A percentile compares a stretch with the other conserved stretches of the same genome.
phyloP scores from a whole-genome alignment of 495 filamentous ascomycete species.

The Aspergillus indologenus region DNA sequence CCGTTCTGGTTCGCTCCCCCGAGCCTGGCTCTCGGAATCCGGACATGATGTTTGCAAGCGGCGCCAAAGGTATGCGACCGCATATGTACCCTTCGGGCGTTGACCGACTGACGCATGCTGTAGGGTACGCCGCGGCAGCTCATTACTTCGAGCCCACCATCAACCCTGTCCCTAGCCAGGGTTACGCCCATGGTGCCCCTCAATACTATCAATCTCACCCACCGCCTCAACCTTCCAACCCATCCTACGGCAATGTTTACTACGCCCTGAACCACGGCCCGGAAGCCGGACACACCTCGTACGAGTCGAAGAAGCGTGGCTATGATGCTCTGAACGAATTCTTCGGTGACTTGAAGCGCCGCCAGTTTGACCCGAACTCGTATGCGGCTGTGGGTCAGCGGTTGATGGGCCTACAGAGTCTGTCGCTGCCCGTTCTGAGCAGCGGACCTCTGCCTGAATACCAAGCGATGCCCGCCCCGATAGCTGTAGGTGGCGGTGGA shows the following conservation, averaged over 20 bases:
- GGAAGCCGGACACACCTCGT: conserved; percentile 44
- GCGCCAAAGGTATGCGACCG: conserved; percentile 33
- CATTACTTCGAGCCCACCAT: conserved; percentile 47
- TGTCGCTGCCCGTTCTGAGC: conserved; percentile 63
- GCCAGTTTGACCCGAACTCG: conserved; percentile 78
- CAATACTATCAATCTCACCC: conserved; percentile 61
- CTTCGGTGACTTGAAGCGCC: conserved; percentile 86
- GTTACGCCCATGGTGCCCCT: conserved; percentile 46
- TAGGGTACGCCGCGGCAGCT: conserved; percentile 39
- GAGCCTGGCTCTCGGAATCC: conserved; percentile 54
- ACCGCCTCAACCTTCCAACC: conserved; percentile 44
- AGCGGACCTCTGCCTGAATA: conserved; percentile 64
- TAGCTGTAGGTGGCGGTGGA: conserved; percentile 54
- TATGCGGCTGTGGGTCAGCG: conserved; percentile 80
- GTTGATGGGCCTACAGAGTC: conserved; percentile 67
- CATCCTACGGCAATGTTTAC: conserved; percentile 69
- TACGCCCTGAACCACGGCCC: conserved; percentile 60
- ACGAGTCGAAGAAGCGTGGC: conserved; percentile 72
- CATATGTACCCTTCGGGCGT: background rate
- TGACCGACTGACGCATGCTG: conserved; percentile 7
- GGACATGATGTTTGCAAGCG: conserved; percentile 52
- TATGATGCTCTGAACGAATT: conserved; percentile 90
- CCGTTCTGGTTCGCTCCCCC: conserved; percentile 76
- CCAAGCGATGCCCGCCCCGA: conserved; percentile 53
- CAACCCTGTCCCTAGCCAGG: conserved; percentile 36